Base-by-base conservation (phyloP, 106 monocot genomes). In the Triglochin maritima region DNA sequence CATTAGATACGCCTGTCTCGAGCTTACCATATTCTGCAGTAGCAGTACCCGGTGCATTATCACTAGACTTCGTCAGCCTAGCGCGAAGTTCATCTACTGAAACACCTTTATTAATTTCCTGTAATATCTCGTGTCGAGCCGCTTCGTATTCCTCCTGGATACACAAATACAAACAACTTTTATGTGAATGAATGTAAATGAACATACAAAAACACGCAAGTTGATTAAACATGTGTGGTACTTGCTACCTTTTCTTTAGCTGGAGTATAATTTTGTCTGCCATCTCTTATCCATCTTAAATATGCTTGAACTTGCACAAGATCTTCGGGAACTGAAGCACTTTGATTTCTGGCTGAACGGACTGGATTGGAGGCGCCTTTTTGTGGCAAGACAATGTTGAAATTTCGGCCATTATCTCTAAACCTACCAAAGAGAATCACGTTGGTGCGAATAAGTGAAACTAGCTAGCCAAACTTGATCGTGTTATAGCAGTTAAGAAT, bases 301-400 rank as follows among this genome's bases (percentile, higher is more conserved):
- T 86, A 98, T 70, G 96, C 88, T 68, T 98, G 81, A 76, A 88
- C 80, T 74, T 91, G 82, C 62, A 98, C 91, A 68, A 98, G 91
- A 58, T 98, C 88, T 76, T 98, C 96, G 16, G 91, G 96, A 46
- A 88, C 51, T 42, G 79, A 65, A 61, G 74, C 57, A 52, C 66
- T 63, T 68, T 60, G 49, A 60, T 47, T 74, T 56, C 63, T 56
- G 72, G 13, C 7, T 8, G 79, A 66, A 64, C 13, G 7, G 68
- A 62, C 59, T 46, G 63, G 17, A 44, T 50, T 71, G 52, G 72
- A 51, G 56, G 51, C 15, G n/a, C 11, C 63, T 8, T 48, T 69
- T 61, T 15, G 14, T 7, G 75, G 67, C 50, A 91, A 56, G 42
- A 70, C 78, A 62, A 88, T 56, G 42, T 63, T 79, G 72, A 98